These are phyloP conservation scores for Adiantum capillusveneris DNA, from an alignment of 75 land plant species.

Conservation along the genomic window DNA sequence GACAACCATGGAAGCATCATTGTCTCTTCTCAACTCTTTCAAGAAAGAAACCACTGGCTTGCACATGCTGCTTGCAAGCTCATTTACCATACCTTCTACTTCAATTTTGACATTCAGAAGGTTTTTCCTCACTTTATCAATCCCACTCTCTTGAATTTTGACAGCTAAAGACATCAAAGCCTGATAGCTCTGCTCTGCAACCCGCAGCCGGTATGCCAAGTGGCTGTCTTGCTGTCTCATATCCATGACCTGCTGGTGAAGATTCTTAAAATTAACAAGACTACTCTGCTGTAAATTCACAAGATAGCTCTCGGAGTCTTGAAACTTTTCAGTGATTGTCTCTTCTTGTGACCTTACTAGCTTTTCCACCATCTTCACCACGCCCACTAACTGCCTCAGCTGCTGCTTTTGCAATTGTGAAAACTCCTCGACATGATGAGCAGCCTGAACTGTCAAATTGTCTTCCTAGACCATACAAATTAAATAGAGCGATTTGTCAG, in stretches of 20 bases:
- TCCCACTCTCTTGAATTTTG: not conserved
- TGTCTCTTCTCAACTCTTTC: not conserved
- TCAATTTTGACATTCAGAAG: not conserved
- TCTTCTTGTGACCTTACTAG: slow-evolving; percentile 1
- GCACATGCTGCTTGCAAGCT: slow-evolving; percentile 2
- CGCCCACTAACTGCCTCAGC: not conserved
- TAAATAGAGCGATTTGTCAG: no score
- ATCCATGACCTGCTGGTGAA: not conserved
- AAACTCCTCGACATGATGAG: not conserved
- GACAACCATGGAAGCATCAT: not conserved
- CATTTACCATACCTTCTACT: not conserved
- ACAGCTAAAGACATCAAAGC: slow-evolving; percentile 7
- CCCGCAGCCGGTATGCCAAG: not conserved
- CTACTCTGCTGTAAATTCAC: not conserved
- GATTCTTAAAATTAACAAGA: not conserved
- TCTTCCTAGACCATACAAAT: not conserved
- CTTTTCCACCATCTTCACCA: not conserved
- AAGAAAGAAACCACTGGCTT: not conserved
- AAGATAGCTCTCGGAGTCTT: not conserved
- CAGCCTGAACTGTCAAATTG: not conserved
- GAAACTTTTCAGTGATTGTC: not conserved
- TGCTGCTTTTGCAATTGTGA: slow-evolving; percentile 3
- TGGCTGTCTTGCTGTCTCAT: slow-evolving; percentile 4
- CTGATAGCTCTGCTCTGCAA: slow-evolving; percentile 1
- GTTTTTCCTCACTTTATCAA: not conserved